phyloP scores from a whole-genome alignment of 2,329 filamentous ascomycete species.

The Colletotrichum brevisporum region DNA sequence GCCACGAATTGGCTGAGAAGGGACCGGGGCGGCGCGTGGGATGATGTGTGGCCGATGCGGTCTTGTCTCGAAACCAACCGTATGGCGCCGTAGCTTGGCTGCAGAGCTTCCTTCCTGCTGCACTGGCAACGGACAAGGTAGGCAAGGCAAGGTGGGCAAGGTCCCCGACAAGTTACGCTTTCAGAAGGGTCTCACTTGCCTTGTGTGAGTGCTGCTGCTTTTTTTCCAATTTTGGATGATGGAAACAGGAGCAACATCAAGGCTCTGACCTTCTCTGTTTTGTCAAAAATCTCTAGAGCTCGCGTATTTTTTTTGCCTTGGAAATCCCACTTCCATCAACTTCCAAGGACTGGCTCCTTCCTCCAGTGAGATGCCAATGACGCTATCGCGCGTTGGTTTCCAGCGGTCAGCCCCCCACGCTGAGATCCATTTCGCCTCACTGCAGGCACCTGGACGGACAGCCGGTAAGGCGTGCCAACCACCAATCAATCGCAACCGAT shows the following conservation, averaged over 20 bases:
- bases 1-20: constrained; percentile 21
- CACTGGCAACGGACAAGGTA: background rate
- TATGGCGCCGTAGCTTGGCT: background rate
- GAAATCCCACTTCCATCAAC: constrained; percentile 4
- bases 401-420: constrained; percentile 27
- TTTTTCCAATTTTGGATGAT: background rate
- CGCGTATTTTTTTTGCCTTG: background rate
- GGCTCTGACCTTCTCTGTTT: background rate
- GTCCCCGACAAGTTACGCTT: background rate
- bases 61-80: constrained; percentile 35
- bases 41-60: constrained; percentile 29
- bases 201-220: background rate
- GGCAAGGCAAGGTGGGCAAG: background rate
- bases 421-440: constrained; percentile 28
- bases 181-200: background rate
- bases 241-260: background rate
- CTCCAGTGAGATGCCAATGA: constrained; percentile 26
- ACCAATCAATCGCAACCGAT: background rate
- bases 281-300: background rate
- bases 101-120: background rate
- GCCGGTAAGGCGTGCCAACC: constrained; percentile 16
- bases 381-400: constrained; percentile 36
- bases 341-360: constrained; percentile 26
- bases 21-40: constrained; percentile 36
- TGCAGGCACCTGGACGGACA: constrained; percentile 24